phyloP scores from a whole-genome alignment of 768 basidiomycete genomes.

The Boletus coccyginus region DNA sequence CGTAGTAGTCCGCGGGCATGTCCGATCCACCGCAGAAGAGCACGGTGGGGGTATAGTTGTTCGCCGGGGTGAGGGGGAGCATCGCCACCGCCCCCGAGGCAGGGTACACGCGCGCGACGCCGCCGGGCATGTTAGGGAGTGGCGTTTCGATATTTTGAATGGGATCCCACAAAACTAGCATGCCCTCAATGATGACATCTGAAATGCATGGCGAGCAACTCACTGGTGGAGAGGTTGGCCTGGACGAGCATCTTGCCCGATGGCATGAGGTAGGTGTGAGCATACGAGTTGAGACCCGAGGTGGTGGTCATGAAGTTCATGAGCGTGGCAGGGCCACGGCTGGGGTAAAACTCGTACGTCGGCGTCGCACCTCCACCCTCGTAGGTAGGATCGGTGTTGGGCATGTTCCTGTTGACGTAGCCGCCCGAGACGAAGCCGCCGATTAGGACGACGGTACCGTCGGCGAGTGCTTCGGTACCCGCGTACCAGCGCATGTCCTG shows the following conservation, averaged over 20 bases:
- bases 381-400: conserved; percentile 57
- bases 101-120: conserved; percentile 81
- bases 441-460: conserved; percentile 76
- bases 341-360: conserved; percentile 80
- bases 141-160: conserved; percentile 53
- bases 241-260: conserved; percentile 78
- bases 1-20: conserved; percentile 70
- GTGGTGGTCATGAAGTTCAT: conserved; percentile 70
- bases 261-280: conserved; percentile 68
- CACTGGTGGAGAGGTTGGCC: conserved; percentile 71
- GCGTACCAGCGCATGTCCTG: conserved; percentile 73
- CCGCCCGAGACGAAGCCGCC: conserved; percentile 78
- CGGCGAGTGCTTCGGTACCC: conserved; percentile 62
- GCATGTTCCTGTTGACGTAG: conserved; percentile 71
- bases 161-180: conserved; percentile 50
- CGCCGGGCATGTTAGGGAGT: conserved; percentile 70
- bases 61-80: conserved; percentile 86
- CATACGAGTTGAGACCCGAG: conserved; percentile 75
- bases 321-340: conserved; percentile 44
- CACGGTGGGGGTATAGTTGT: conserved; percentile 82
- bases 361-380: conserved; percentile 70
- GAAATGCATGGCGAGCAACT: conserved; percentile 23
- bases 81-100: conserved; percentile 87
- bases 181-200: background rate
- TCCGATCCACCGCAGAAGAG: conserved; percentile 90